Base-by-base conservation (phyloP, 139 green algal species). In the Tetratostichococcus sp. region DNA sequence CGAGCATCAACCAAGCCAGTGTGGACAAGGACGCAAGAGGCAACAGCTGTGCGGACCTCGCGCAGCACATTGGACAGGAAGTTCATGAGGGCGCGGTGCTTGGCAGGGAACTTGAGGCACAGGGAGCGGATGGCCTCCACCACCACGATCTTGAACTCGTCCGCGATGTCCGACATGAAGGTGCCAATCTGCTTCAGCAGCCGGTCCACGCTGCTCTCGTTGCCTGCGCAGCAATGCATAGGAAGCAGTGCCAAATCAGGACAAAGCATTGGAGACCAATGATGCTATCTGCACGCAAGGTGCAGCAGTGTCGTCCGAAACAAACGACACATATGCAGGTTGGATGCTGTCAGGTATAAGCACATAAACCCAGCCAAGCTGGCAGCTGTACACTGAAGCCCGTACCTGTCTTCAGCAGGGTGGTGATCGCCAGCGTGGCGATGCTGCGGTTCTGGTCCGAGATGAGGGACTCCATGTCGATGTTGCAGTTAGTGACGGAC, bases 121-220 rank as follows among this genome's bases (percentile, higher is more conserved):
- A 99, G 81, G 1, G 87, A 86, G 69, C 91, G 91, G 79, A 99
- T 97, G 57, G 96, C 96, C 85, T 98, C 89, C 65, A 98, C 94
- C 23, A 98, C 94, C 23, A 98, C 94, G 71, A 98, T 94, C 89
- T 99, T 99, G 88, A 99, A 99, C 78, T 99, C 95, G 75, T 99
- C 95, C 0, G 89, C 89, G 76, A 99, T 97, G 82, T 99, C 96
- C 14, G 83, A 84, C 94, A 99, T 99, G 91, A 99, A 99, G 62
- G 82, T 91, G 78, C 88, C 85, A 67, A 99, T 99, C 79, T 93
- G 95, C 89, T 99, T 99, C 42, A 99, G 89, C 81, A 99, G 93
- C 74, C 96, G 90, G 71, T 99, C 96, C 28, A 99, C 94, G 77
- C 86, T 94, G 70, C 86, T 85, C 86, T 99, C 96, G 77, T 92